Conservation (phyloP, 345 rosid species). For the Brassica cretica region DNA sequence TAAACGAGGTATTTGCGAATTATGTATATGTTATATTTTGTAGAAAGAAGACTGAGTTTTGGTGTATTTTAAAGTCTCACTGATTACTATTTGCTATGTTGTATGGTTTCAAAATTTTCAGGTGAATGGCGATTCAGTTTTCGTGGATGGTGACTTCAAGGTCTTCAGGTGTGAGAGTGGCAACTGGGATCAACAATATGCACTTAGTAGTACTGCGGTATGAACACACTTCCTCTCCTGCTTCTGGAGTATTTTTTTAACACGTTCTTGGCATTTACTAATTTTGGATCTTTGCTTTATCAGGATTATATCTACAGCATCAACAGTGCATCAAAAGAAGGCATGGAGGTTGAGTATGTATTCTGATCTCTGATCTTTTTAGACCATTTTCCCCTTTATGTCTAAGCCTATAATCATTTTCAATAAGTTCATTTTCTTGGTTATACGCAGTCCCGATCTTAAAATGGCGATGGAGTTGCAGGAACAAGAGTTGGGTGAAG, state of each 20-base stretch:
- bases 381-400: slow-evolving; percentile 1
- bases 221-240: slow-evolving; percentile 18
- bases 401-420: neutral
- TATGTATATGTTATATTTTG: neutral
- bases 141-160: slow-evolving; percentile 69
- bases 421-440: neutral
- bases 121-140: slow-evolving; percentile 85
- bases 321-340: slow-evolving; percentile 51
- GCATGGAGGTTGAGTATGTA: slow-evolving; percentile 61
- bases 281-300: slow-evolving; percentile 13
- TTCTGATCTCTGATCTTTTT: slow-evolving; percentile 20
- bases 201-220: slow-evolving; percentile 64
- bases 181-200: slow-evolving; percentile 70
- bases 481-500: neutral
- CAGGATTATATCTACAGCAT: slow-evolving; percentile 74
- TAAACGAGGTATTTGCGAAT: slow-evolving; percentile 57
- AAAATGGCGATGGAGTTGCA: slow-evolving; percentile 9
- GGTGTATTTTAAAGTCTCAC: neutral
- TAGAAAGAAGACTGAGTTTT: neutral
- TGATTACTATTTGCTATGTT: slow-evolving; percentile 1
- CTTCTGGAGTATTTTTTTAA: neutral
- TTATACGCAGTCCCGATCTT: slow-evolving; percentile 3
- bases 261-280: neutral
- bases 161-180: slow-evolving; percentile 65
- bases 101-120: slow-evolving; percentile 36